Evolutionary conservation across 345 rosid genomes (phyloP).

Genomic region (Eucalyptus tenuipes): DNA sequence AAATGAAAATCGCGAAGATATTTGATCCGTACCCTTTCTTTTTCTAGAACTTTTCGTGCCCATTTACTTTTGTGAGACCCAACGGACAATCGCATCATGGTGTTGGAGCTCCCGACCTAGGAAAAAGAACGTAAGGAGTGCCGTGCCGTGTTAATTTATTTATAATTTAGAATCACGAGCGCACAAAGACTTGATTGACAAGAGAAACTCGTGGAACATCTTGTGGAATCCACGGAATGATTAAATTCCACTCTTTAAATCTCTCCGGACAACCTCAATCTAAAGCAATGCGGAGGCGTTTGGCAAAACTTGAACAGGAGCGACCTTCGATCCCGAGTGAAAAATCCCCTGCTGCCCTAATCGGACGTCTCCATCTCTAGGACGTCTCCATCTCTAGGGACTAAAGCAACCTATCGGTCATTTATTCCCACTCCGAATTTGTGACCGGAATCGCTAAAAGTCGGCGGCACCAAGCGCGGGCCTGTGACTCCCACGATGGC

Average conservation of each 20-base stretch:
- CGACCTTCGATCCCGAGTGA: not conserved
- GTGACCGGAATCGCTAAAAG: not conserved
- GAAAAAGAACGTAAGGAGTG: not conserved
- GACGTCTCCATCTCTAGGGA: not conserved
- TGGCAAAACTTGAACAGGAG: not conserved
- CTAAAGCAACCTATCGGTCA: not conserved
- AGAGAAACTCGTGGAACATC: not conserved
- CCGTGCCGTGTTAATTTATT: not conserved
- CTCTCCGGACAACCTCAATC: fast-evolving
- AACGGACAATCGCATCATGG: not conserved
- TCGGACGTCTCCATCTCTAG: not conserved
- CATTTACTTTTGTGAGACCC: not conserved
- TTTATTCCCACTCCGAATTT: not conserved
- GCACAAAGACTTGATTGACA: not conserved
- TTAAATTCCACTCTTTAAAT: not conserved
- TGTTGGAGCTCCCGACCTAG: not conserved
- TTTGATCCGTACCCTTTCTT: not conserved
- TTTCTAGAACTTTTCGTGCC: not conserved
- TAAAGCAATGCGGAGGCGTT: not conserved
- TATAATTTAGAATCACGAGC: not conserved
- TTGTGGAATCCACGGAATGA: not conserved
- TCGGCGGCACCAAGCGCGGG: not conserved
- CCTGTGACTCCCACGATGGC: not conserved
- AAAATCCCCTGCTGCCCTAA: not conserved
- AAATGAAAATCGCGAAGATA: not conserved